phyloP scores from a whole-genome alignment of 2,329 filamentous ascomycete species.

The Penicillium psychrosexuale region DNA sequence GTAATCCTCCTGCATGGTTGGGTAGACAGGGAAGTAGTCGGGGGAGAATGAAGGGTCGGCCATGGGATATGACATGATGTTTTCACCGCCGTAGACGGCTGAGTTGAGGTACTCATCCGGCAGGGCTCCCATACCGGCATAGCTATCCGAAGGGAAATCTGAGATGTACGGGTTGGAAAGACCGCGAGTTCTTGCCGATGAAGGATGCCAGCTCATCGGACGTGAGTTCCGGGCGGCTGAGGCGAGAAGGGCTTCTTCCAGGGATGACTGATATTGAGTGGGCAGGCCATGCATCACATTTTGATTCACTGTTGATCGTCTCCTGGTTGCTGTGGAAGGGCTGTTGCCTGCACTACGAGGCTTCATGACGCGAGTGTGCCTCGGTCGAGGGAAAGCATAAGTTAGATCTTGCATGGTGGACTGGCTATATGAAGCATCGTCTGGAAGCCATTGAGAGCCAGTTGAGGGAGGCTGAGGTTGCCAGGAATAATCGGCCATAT shows the following conservation, averaged over 20 bases:
- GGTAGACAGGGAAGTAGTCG: conserved; percentile 21
- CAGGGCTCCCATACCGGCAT: conserved; percentile 18
- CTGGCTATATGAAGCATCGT: conserved; percentile 21
- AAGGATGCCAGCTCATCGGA: conserved; percentile 74
- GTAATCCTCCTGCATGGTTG: conserved; percentile 20
- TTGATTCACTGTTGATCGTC: conserved; percentile 55
- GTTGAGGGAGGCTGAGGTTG: conserved; percentile 26
- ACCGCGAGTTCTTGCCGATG: conserved; percentile 45
- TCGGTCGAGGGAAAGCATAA: conserved; percentile 48
- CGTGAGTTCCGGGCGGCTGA: conserved; percentile 46
- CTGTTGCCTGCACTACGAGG: conserved; percentile 67
- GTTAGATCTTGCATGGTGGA: conserved; percentile 39
- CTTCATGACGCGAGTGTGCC: conserved; percentile 60
- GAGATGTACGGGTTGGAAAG: conserved; percentile 25
- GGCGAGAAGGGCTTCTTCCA: conserved; percentile 45
- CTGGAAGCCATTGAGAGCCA: conserved; percentile 29
- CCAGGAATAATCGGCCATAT: conserved; percentile 33
- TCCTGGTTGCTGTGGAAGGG: conserved; percentile 49
- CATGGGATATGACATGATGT: conserved; percentile 24
- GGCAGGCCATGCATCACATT: conserved; percentile 46
- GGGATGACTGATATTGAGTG: conserved; percentile 40
- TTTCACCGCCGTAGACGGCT: conserved; percentile 17
- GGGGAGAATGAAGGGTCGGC: conserved; percentile 21
- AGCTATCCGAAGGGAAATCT: conserved; percentile 18
- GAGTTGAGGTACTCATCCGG: conserved; percentile 20